Percentiles rank a stretch among this genome's conserved stretches.
These are phyloP conservation scores for Phialophora verrucosa DNA, from an alignment of 2,329 filamentous ascomycete genomes.

Conservation along the genomic window DNA sequence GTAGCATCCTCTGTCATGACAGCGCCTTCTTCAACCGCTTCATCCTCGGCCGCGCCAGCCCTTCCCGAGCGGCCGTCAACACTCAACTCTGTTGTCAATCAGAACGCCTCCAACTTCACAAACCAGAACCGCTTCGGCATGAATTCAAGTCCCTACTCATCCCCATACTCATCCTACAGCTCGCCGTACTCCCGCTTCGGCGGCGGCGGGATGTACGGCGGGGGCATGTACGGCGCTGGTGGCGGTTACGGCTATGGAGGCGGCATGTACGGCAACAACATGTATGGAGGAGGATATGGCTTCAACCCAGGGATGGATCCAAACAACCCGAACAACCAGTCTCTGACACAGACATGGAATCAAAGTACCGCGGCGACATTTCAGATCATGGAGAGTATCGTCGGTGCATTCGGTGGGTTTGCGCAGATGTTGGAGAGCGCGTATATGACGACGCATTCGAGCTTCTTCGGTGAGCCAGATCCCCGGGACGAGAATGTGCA, in stretches of 20 bases:
- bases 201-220: constrained; percentile 41
- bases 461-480: constrained; percentile 81
- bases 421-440: constrained; percentile 99
- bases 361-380: constrained; percentile 96
- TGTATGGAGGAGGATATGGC: constrained; percentile 55
- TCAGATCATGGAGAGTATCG: constrained; percentile 96
- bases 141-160: constrained; percentile 47
- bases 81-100: constrained; percentile 79
- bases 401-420: constrained; percentile 95
- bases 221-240: constrained; percentile 55
- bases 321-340: constrained; percentile 66
- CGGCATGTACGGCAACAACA: constrained; percentile 54
- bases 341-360: constrained; percentile 91
- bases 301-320: constrained; percentile 54
- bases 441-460: constrained; percentile 99
- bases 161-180: constrained; percentile 50
- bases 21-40: constrained; percentile 41
- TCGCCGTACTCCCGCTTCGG: constrained; percentile 56
- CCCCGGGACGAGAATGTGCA: constrained; percentile 19
- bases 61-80: constrained; percentile 81
- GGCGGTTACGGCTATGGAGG: constrained; percentile 48
- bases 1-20: constrained; percentile 47
- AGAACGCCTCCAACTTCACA: constrained; percentile 84
- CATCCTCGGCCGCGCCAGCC: constrained; percentile 61
- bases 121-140: constrained; percentile 61